A percentile compares a stretch with the other conserved stretches of the same genome.
Conservation (phyloP, 257 asterid species). For the Handroanthus guayacan region DNA sequence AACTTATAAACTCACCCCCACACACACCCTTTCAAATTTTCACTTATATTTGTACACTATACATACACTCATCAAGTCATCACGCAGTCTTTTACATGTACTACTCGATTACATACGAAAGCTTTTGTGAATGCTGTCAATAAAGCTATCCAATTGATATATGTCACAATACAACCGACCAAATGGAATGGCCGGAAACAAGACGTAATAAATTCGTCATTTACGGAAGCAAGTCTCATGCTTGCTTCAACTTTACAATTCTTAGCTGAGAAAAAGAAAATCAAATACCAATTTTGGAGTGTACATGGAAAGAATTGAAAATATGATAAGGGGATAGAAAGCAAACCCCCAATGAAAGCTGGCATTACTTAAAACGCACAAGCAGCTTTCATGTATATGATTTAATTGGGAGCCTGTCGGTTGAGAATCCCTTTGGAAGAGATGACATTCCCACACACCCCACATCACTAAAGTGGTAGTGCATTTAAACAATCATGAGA, state of each 20-base stretch:
- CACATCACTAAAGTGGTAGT: conserved; percentile 11
- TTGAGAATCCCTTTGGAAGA: conserved; percentile 21
- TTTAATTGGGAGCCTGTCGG: background rate
- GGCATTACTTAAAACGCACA: background rate
- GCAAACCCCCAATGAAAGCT: conserved; percentile 21
- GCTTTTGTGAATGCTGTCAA: background rate
- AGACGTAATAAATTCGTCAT: background rate
- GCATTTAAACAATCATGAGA: background rate
- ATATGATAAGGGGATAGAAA: conserved; percentile 3
- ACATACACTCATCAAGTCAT: too few species aligned
- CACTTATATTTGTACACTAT: too few species aligned
- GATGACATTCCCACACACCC: conserved; percentile 21
- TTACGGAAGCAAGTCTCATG: conserved; percentile 29
- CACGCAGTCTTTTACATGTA: too few species aligned
- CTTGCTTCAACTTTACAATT: conserved; percentile 30
- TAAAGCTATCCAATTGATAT: background rate
- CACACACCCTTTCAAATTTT: too few species aligned
- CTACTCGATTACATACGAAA: too few species aligned
- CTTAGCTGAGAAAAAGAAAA: background rate
- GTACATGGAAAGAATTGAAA: conserved; percentile 22
- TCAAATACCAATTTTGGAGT: conserved; percentile 9
- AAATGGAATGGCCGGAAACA: background rate
- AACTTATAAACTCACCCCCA: too few species aligned
- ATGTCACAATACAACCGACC: background rate
- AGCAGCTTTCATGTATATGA: conserved; percentile 4